Percentiles rank a stretch among this genome's conserved stretches.
These are phyloP conservation scores for Fusarium nurragi DNA, from an alignment of 2,329 filamentous ascomycete species.

Conservation along the genomic window DNA sequence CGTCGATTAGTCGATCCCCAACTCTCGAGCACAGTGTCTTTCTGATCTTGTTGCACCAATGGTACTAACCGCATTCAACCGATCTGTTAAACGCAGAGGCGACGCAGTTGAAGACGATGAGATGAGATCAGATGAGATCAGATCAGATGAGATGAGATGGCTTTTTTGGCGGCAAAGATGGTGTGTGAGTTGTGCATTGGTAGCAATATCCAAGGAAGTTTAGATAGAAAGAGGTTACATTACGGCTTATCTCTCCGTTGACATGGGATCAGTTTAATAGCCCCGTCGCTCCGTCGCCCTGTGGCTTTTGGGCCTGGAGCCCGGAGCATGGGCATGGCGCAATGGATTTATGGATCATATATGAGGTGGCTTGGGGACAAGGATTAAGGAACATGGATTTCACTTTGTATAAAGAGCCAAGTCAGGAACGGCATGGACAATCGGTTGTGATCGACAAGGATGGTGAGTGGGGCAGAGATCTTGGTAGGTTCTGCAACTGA, in stretches of 20 bases:
- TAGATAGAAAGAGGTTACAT: conserved; percentile 21
- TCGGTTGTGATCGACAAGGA: conserved; percentile 42
- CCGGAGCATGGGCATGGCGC: conserved; percentile 28
- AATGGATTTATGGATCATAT: conserved; percentile 1
- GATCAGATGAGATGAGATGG: conserved; percentile 16
- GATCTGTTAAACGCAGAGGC: background rate
- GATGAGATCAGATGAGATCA: background rate
- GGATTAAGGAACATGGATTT: conserved; percentile 21
- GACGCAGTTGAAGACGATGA: background rate
- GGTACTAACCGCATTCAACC: background rate
- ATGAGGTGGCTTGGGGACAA: conserved; percentile 17
- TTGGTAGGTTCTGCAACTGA: background rate
- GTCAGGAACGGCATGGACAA: conserved; percentile 44
- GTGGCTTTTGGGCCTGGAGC: conserved; percentile 26
- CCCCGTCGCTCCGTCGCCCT: conserved; percentile 9
- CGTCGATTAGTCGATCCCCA: conserved; percentile 13
- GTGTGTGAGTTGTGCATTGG: conserved; percentile 9
- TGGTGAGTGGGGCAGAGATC: conserved; percentile 27
- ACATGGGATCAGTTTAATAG: conserved; percentile 13
- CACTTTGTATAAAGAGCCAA: conserved; percentile 35
- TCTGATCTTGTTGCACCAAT: background rate
- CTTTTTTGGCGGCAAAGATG: conserved; percentile 6
- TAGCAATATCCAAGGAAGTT: conserved; percentile 3
- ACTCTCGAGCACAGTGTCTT: background rate
- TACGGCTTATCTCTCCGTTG: conserved; percentile 14